A percentile compares a stretch with the other conserved stretches of the same genome.
These are phyloP conservation scores for Suhomyces prunicola DNA, from an alignment of 805 yeast genomes.

Conservation along the genomic window DNA sequence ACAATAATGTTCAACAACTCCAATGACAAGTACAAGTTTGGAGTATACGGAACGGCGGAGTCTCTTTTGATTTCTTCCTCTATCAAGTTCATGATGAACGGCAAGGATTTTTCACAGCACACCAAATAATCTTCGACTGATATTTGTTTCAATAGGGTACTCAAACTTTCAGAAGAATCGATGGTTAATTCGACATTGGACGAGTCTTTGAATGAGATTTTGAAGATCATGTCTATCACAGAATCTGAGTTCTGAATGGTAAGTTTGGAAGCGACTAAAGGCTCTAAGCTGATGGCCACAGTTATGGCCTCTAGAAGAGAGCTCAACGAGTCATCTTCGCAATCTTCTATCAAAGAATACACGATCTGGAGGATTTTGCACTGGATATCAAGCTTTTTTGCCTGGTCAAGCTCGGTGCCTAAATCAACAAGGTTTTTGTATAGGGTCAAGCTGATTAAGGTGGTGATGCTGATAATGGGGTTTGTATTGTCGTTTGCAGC, in stretches of 20 bases:
- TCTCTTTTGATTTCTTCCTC: constrained; percentile 20
- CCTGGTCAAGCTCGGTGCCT: constrained; percentile 5
- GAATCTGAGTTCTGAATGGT: constrained; percentile 13
- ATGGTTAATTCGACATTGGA: constrained; percentile 67
- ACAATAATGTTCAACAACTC: constrained; percentile 56
- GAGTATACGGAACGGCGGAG: constrained; percentile 46
- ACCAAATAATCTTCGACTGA: constrained; percentile 42
- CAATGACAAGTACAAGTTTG: constrained; percentile 56
- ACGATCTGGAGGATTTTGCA: constrained; percentile 38
- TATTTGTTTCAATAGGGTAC: constrained; percentile 51
- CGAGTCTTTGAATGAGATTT: constrained; percentile 68
- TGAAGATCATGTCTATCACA: constrained; percentile 57
- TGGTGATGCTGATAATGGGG: constrained; percentile 25
- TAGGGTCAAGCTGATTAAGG: constrained; percentile 52
- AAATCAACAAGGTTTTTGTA: constrained; percentile 35
- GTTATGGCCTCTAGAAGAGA: constrained; percentile 69
- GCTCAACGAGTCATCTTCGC: constrained; percentile 80
- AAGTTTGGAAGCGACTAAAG: constrained; percentile 20
- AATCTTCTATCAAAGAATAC: constrained; percentile 47
- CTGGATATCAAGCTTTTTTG: constrained; percentile 22
- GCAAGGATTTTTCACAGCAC: constrained; percentile 52
- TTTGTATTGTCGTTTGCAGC: constrained; percentile 14
- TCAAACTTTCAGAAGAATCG: constrained; percentile 68
- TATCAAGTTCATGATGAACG: constrained; percentile 41
- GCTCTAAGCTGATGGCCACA: constrained; percentile 45